phyloP scores from a whole-genome alignment of 2,329 filamentous ascomycete species.

The Ambrosiella cleistominuta region DNA sequence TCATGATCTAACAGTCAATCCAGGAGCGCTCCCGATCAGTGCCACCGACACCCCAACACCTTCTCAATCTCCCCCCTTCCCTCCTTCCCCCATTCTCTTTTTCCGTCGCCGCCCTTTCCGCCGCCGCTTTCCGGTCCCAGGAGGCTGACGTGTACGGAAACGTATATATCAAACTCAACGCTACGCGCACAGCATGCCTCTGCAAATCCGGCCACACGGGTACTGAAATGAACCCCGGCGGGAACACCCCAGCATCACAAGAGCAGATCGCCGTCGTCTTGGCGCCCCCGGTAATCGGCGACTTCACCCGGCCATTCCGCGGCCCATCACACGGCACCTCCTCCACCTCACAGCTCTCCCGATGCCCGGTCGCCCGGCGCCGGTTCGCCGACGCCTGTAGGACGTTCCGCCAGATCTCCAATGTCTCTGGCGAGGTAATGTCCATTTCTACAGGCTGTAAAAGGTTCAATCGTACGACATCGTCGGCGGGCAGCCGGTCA shows the following conservation, averaged over 20 bases:
- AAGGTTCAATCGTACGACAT: conserved; percentile 22
- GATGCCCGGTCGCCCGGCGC: conserved; percentile 31
- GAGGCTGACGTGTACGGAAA: conserved; percentile 36
- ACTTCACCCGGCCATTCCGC: conserved; percentile 23
- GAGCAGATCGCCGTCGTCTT: neutral
- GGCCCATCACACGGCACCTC: conserved; percentile 18
- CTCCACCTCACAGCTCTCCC: conserved; percentile 12
- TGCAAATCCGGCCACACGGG: neutral
- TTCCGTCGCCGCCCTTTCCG: conserved; percentile 14
- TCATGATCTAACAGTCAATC: too few relatives aligned
- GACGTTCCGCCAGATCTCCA: conserved; percentile 32
- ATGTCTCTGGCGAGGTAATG: conserved; percentile 34
- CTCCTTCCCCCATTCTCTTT: neutral
- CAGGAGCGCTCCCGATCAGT: too few relatives aligned
- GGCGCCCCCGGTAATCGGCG: neutral
- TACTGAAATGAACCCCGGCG: neutral
- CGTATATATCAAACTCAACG: neutral
- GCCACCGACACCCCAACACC: conserved; percentile 5
- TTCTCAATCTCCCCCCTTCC: neutral
- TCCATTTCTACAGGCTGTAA: conserved; percentile 22
- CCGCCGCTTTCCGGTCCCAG: conserved; percentile 28
- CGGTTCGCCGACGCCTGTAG: conserved; percentile 30
- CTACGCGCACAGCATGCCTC: neutral
- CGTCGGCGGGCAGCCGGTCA: conserved; percentile 22
- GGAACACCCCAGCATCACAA: neutral